Conservation (phyloP, 2,329 filamentous ascomycete species). For the Diaporthe citrichinensis region DNA sequence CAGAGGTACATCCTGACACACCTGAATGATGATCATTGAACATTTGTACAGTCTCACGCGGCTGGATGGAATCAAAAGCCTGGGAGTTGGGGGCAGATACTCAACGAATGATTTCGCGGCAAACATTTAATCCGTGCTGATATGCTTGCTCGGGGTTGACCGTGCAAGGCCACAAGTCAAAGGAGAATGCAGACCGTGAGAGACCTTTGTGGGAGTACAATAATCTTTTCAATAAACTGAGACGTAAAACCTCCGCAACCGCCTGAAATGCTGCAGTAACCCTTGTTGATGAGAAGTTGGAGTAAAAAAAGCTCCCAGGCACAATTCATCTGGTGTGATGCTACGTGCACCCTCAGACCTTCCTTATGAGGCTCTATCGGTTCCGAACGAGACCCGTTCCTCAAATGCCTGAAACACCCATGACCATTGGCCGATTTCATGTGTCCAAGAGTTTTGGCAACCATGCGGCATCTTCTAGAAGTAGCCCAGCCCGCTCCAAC, state of each 20-base stretch:
- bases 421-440: neutral
- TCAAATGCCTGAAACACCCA: too few species aligned
- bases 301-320: too few species aligned
- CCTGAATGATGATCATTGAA: neutral
- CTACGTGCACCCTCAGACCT: neutral
- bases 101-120: neutral
- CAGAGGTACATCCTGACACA: neutral
- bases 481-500: slow-evolving; percentile 74
- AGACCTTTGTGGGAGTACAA: too few species aligned
- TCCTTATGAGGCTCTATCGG: neutral
- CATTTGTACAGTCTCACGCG: neutral
- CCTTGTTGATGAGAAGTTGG: neutral
- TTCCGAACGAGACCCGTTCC: too few species aligned
- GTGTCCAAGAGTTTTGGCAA: neutral
- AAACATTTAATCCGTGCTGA: neutral
- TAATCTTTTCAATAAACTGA: neutral
- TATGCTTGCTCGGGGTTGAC: neutral
- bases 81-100: too few species aligned
- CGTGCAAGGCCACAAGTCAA: neutral
- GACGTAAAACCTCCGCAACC: neutral
- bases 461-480: slow-evolving; percentile 51
- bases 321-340: too few species aligned
- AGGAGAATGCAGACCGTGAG: neutral
- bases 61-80: neutral
- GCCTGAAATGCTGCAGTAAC: neutral